A percentile compares a stretch with the other conserved stretches of the same genome.
These are phyloP conservation scores for Aspergillus affinis DNA, from an alignment of 495 filamentous ascomycete genomes.

Conservation along the genomic window DNA sequence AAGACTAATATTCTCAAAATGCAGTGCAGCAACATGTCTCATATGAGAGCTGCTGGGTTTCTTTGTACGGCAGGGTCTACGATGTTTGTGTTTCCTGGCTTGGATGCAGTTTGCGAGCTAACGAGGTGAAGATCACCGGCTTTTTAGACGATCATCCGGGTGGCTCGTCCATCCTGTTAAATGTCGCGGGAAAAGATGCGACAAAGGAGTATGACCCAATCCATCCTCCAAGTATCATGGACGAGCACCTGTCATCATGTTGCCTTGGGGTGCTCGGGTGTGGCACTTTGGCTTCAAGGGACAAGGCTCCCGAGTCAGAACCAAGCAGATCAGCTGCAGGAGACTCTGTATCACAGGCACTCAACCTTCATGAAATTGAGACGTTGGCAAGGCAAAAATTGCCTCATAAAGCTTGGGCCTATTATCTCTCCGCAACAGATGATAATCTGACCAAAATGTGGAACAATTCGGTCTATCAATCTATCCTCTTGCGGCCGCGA, in stretches of 20 bases:
- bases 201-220: slow-evolving; percentile 91
- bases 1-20: too few species aligned
- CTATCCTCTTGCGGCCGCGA: slow-evolving; percentile 81
- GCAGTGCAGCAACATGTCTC: background rate
- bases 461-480: slow-evolving; percentile 75
- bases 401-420: slow-evolving; percentile 82
- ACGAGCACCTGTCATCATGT: slow-evolving; percentile 62
- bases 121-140: slow-evolving; percentile 50
- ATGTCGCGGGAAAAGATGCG: slow-evolving; percentile 82
- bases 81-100: slow-evolving; percentile 56
- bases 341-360: slow-evolving; percentile 61
- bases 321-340: background rate
- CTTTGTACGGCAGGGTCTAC: slow-evolving; percentile 84
- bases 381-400: slow-evolving; percentile 70
- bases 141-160: slow-evolving; percentile 86
- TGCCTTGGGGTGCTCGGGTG: background rate
- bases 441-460: slow-evolving; percentile 74
- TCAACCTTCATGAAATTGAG: slow-evolving; percentile 76
- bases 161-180: slow-evolving; percentile 79
- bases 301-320: background rate
- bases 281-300: background rate
- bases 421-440: slow-evolving; percentile 88
- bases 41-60: slow-evolving; percentile 83
- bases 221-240: slow-evolving; percentile 81
- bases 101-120: background rate